phyloP scores from a whole-genome alignment of 2,329 filamentous ascomycete species.

The Colletotrichum tamarilloi region DNA sequence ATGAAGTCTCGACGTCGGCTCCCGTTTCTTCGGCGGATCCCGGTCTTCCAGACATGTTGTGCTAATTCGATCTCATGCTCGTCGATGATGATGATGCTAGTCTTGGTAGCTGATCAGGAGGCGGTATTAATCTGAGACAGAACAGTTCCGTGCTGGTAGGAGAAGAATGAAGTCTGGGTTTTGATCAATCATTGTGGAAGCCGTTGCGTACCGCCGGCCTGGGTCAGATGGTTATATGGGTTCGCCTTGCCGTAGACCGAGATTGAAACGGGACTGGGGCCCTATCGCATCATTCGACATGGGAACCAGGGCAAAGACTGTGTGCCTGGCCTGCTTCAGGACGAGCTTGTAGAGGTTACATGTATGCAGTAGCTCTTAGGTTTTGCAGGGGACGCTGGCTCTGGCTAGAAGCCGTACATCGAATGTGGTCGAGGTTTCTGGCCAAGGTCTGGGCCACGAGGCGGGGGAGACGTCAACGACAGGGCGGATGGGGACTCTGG shows the following conservation, averaged over 20 bases:
- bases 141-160: background rate
- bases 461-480: background rate
- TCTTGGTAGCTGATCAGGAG: too few species aligned
- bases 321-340: background rate
- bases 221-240: constrained; percentile 13
- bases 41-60: constrained; percentile 11
- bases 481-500: background rate
- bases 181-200: background rate
- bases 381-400: background rate
- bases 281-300: background rate
- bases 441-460: background rate
- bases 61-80: constrained; percentile 5
- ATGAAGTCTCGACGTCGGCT: background rate
- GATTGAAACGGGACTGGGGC: background rate
- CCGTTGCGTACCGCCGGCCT: background rate
- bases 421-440: background rate
- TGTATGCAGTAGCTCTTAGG: background rate
- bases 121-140: background rate
- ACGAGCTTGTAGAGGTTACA: background rate
- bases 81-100: background rate
- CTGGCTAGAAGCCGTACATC: background rate
- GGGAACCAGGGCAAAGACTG: background rate
- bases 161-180: too few species aligned
- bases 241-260: background rate
- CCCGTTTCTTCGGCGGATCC: constrained; percentile 5